Evolutionary conservation across 345 rosid species (phyloP), one percentile per base, ranked within the genome.

Genomic region (Hibiscus mutabilis): DNA sequence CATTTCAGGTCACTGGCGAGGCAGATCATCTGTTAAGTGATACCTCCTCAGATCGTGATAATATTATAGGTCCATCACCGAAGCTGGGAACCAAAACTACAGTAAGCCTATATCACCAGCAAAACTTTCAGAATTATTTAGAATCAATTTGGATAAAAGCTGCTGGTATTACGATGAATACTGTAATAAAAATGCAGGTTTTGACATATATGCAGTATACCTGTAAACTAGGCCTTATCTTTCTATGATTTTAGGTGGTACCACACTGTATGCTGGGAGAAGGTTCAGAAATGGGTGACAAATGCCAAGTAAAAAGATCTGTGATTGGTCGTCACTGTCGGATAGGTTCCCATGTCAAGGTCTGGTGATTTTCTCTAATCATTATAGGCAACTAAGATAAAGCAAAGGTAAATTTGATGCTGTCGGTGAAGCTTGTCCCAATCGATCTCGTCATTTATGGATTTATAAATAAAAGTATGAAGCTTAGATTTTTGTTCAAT

Each of bases 331-430:
- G 90, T 70, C 97, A 92, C 77, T 95, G 99, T 83, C 85, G 94
- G 61, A 90, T 95, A 84, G 97, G 97, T 78, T 92, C 94, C 77
- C 91, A 88, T 78, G 99, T 95, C 77, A 95, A 95, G 97, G 99
- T 92, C 82, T 24, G 73, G 31, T 27, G 46, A 58, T 73, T n/a
- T 80, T 68, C 71, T 58, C 27, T 2, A 16, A 16, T 9, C 7
- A 15, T 31, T 24, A 7, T 46, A 24, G 55, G 55, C 35, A 15
- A 24, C 35, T 24, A 44, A 42, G 11, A 24, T 44, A 1, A 25
- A 22, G 52, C 19, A 14, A n/a, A 65, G 3, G 69, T 14, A 64
- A 42, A 42, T 66, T n/a, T 21, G 27, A 12, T 42, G 24, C n/a
- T 6, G 37, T 66, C 21, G 0, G 14, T 66, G 3, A 66, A 66